These are phyloP conservation scores for Aureobasidium sp. DNA, from an alignment of 2,329 filamentous ascomycete genomes.

Conservation along the genomic window DNA sequence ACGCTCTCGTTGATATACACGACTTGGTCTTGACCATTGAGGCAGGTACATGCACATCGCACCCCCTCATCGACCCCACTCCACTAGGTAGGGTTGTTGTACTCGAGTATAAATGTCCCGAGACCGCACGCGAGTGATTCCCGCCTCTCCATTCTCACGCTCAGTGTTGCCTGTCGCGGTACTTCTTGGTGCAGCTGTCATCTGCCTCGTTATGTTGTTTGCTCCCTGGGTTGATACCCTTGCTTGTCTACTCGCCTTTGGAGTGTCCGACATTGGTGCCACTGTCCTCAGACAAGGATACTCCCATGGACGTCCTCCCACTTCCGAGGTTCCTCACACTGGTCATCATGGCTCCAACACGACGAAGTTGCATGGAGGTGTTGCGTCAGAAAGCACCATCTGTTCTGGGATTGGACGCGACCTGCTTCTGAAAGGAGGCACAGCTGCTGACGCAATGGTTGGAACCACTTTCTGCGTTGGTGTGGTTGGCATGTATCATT, in stretches of 20 bases:
- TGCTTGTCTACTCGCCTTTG: background rate
- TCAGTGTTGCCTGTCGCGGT: background rate
- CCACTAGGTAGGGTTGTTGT: background rate
- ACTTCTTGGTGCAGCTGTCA: background rate
- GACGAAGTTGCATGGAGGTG: constrained; percentile 29
- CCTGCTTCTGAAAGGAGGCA: constrained; percentile 40
- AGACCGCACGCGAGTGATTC: background rate
- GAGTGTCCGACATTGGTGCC: background rate
- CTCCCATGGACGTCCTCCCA: background rate
- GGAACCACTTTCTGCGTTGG: constrained; percentile 41
- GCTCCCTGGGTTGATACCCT: background rate
- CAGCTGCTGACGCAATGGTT: constrained; percentile 42
- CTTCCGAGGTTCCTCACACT: background rate
- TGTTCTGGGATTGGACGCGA: constrained; percentile 41
- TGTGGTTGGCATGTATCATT: constrained; percentile 40
- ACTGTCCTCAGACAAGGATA: background rate
- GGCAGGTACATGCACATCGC: background rate
- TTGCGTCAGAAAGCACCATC: constrained; percentile 37
- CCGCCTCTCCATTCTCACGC: background rate
- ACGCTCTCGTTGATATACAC: background rate
- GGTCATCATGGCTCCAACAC: background rate
- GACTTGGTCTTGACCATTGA: background rate
- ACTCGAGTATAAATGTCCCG: constrained; percentile 2
- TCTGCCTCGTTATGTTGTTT: background rate
- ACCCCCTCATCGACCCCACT: background rate